Evolutionary conservation across 495 filamentous ascomycete species (phyloP), one percentile per base, ranked within the genome.

Genomic region (Penicillium mononematosum): DNA sequence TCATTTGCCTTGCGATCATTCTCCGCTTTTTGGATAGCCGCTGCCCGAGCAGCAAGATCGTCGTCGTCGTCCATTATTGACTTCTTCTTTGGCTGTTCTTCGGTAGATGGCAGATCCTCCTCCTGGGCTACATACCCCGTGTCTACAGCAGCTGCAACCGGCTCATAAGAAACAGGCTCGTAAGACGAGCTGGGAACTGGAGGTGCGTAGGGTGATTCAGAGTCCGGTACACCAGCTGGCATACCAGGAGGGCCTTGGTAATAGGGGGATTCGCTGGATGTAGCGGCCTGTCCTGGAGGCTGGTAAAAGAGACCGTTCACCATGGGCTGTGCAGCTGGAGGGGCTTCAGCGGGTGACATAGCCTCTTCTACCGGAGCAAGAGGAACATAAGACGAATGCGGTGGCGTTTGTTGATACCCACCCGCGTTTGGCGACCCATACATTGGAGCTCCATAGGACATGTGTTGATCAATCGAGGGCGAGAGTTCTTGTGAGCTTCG

Each of bases 1-100:
- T 96, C 92, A 27, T 88, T 90, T 36, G 81, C 80, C 54, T 81
- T 78, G 22, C 78, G 76, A 31, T 77, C 77, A 55, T 76, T 82
- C 50, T 80, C 78, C n/a, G 70, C 66, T 58, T 77, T 77, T 47
- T 83, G 77, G n/a, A 83, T 67, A 22, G 78, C 76, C 14, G 79
- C 80, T 44, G 83, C 78, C 52, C 79, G 77, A 38, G 71, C 63
- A 41, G 66, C 70, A 36, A 86, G 61, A 46, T 83, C 81, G 45
- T 80, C 77, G 0, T 75, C 74, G 22, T 93, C 87, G 61, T 89
- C 87, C 81, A 93, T 85, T 57, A 88, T 85, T n/a, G 81, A 82
- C 66, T 88, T 91, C 73, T 89, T 89, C 73, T 87, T 94, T 1
- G 80, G 79, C 51, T 84, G 80, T 19, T 79, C 78, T 25, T 81